Evolutionary conservation across 352 stramenopile genomes (phyloP), one percentile per base, ranked within the genome.

Genomic region (Globisporangium radiosum): DNA sequence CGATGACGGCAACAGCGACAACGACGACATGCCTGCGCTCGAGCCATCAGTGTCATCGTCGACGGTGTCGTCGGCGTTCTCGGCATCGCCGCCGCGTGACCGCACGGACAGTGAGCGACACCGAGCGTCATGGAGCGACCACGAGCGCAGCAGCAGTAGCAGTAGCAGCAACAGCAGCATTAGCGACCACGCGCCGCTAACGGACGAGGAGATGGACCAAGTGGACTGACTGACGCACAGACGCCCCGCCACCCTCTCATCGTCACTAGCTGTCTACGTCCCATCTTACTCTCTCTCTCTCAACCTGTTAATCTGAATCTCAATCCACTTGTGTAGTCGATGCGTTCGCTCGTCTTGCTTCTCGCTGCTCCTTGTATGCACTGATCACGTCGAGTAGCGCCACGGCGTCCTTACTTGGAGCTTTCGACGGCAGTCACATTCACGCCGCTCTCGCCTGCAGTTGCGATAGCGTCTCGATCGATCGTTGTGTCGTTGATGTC

Each of bases 151-250:
- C 11, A 49, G 39, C 45, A 85, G 72, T 62, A 63, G 15, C 7
- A 50, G 4, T 50, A 7, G 49, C 37, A 56, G 52, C 14, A 67
- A 52, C 48, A 74, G 69, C 55, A 80, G 69, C 56, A 69, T 78
- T 43, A 68, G 79, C 38, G 78, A 87, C 63, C 77, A 87, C 63
- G 81, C 82, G 19, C 19, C 19, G 19, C 68, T 90, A 67, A 71
- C 45, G 9, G 78, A 86, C 64, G 79, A 88, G 63, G 81, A 85
- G 25, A 70, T 91, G 69, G 77, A 91, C 37, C 71, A 78, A 59
- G 67, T 91, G 40, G 81, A 91, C 56, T 91, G 57, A 40, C 57
- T 14, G 7, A 33, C 45, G 45, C 45, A 45, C 14, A 9, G 40
- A 9, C 9, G 9, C 14, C 10, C 40, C 7, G 5, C 40, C 40